These are phyloP conservation scores for Kluyveromyces starmeri DNA, from an alignment of 805 yeast genomes.

Conservation along the genomic window DNA sequence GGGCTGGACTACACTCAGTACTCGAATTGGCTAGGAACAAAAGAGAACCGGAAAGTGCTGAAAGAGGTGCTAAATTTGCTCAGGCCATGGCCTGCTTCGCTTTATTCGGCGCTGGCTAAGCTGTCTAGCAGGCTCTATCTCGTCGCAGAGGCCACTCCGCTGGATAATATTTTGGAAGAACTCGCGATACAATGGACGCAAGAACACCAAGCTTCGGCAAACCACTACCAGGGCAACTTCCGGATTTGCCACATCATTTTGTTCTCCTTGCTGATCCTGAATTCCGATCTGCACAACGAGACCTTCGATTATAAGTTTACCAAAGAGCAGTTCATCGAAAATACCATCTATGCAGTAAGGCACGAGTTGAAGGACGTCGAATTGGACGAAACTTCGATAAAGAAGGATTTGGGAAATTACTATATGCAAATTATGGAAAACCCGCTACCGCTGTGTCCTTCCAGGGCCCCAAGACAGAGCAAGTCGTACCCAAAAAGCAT, in stretches of 20 bases:
- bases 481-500: background rate
- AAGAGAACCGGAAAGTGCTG: conserved; percentile 24
- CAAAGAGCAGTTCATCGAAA: conserved; percentile 37
- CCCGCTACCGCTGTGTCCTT: conserved; percentile 17
- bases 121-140: conserved; percentile 62
- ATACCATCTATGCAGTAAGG: conserved; percentile 40
- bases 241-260: conserved; percentile 61
- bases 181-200: conserved; percentile 57
- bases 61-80: conserved; percentile 32
- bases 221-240: conserved; percentile 39
- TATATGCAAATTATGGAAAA: conserved; percentile 17
- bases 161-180: conserved; percentile 62
- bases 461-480: background rate
- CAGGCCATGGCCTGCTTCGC: conserved; percentile 38
- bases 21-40: conserved; percentile 33
- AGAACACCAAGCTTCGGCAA: conserved; percentile 33
- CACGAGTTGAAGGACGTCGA: conserved; percentile 14
- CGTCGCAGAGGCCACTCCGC: conserved; percentile 75
- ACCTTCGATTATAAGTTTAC: conserved; percentile 32
- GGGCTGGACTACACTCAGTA: conserved; percentile 34
- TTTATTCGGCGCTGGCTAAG: conserved; percentile 47
- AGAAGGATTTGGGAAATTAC: conserved; percentile 15
- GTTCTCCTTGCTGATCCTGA: conserved; percentile 61
- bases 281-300: conserved; percentile 65
- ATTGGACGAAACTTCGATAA: conserved; percentile 9